Conservation (phyloP, 371 early-diverging fungal genomes). For the Apophysomyces sp. region DNA sequence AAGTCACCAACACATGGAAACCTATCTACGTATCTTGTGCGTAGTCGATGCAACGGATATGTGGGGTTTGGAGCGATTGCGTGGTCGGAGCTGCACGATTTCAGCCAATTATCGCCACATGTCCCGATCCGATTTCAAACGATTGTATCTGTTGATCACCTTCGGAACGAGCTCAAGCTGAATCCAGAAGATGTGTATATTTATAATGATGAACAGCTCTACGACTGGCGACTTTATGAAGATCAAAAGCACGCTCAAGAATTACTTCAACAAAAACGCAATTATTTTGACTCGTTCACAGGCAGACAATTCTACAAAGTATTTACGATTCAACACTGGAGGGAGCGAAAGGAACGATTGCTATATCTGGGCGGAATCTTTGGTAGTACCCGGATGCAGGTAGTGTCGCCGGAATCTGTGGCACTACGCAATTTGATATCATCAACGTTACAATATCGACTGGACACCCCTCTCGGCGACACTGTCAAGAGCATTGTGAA, state of each 20-base stretch:
- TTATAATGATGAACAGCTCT: constrained; percentile 35
- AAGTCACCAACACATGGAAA: constrained; percentile 18
- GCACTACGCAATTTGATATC: constrained; percentile 22
- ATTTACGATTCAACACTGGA: constrained; percentile 22
- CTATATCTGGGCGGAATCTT: constrained; percentile 41
- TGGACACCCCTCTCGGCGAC: constrained; percentile 31
- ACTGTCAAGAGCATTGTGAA: constrained; percentile 31
- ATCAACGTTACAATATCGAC: constrained; percentile 28
- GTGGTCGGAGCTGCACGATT: constrained; percentile 36
- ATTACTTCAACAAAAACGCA: constrained; percentile 12
- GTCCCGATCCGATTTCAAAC: constrained; percentile 22
- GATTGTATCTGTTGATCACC: constrained; percentile 15
- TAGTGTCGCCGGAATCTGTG: constrained; percentile 19
- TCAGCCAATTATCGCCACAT: constrained; percentile 11
- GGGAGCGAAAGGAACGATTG: constrained; percentile 21
- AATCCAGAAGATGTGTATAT: constrained; percentile 25
- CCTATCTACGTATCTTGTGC: constrained; percentile 17
- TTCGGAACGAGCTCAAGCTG: constrained; percentile 24
- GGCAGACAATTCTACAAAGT: constrained; percentile 34
- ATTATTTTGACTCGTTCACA: constrained; percentile 38
- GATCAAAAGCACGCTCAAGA: constrained; percentile 13
- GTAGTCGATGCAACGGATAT: constrained; percentile 29
- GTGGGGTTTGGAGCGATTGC: constrained; percentile 26
- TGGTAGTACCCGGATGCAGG: constrained; percentile 35
- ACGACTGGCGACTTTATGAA: constrained; percentile 49